Percentiles rank a stretch among this genome's conserved stretches.
phyloP scores from a whole-genome alignment of 2,329 filamentous ascomycete species.

The Diaporthe sp. region DNA sequence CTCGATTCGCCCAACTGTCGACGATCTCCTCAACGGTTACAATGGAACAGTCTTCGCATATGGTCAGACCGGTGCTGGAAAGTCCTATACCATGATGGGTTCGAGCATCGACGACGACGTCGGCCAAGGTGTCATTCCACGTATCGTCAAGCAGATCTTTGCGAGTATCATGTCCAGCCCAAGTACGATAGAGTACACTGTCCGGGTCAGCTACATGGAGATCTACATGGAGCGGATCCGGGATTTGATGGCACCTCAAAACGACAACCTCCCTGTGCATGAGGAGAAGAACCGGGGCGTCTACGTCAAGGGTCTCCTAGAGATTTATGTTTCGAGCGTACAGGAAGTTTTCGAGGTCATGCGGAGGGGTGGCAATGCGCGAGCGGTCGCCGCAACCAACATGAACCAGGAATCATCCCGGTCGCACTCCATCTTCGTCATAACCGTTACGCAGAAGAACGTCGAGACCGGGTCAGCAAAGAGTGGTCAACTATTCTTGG shows the following conservation, averaged over 20 bases:
- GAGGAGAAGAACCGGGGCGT: conserved; percentile 97
- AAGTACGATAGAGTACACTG: conserved; percentile 97
- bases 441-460: conserved; percentile 98
- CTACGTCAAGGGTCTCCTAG: conserved; percentile 94
- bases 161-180: conserved; percentile 93
- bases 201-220: conserved; percentile 98
- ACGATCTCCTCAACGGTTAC: conserved; percentile 98
- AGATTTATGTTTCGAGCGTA: conserved; percentile 96
- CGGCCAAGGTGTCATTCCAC: conserved; percentile 93
- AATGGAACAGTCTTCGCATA: conserved; percentile 99
- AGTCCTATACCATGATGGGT: conserved; percentile 99
- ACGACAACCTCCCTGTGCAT: conserved; percentile 97
- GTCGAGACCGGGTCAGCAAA: conserved; percentile 96
- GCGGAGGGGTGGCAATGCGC: conserved; percentile 88
- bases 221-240: conserved; percentile 99
- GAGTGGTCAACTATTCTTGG: conserved; percentile 95
- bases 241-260: conserved; percentile 90
- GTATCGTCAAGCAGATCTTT: conserved; percentile 98
- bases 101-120: conserved; percentile 92
- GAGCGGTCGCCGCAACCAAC: conserved; percentile 96
- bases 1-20: conserved; percentile 94
- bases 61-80: conserved; percentile 97
- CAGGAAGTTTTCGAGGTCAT: conserved; percentile 98
- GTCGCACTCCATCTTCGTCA: conserved; percentile 97
- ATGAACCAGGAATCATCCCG: conserved; percentile 99